A percentile compares a stretch with the other conserved stretches of the same genome.
Evolutionary conservation across 495 filamentous ascomycete species (phyloP).

Genomic region (Durotheca rogersii): DNA sequence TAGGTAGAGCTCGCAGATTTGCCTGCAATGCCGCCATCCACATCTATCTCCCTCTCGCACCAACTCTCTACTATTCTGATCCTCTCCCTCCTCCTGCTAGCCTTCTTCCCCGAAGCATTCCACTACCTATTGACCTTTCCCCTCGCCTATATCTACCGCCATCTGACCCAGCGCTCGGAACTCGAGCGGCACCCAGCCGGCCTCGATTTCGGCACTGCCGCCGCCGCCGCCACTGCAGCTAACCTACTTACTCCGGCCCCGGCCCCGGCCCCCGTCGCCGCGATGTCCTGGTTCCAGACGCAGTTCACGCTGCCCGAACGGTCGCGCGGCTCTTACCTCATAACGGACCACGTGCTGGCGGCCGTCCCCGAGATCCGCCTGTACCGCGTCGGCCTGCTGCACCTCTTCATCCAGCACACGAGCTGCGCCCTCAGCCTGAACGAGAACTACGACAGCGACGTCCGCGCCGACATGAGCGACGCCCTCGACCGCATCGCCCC

Average conservation of each 20-base stretch:
- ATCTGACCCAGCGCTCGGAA: background rate
- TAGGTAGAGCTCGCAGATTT: too few species aligned
- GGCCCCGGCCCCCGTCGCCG: conserved; percentile 19
- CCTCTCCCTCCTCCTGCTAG: conserved; percentile 49
- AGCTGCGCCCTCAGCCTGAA: conserved; percentile 83
- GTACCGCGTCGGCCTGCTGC: conserved; percentile 84
- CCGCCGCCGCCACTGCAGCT: conserved; percentile 21
- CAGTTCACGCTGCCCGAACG: conserved; percentile 70
- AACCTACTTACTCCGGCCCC: conserved; percentile 12
- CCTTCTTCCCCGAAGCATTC: conserved; percentile 58
- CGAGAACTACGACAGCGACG: conserved; percentile 74
- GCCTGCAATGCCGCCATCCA: conserved; percentile 38
- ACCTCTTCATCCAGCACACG: conserved; percentile 91
- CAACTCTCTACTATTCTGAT: conserved; percentile 47
- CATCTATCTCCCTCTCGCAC: conserved; percentile 23
- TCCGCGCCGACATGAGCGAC: conserved; percentile 84
- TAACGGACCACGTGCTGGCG: conserved; percentile 69
- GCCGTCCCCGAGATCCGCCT: conserved; percentile 71
- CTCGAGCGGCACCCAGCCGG: conserved; percentile 21
- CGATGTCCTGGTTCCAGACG: conserved; percentile 79
- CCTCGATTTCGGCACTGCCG: conserved; percentile 2
- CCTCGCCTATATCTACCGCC: conserved; percentile 34
- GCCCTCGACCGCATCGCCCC: conserved; percentile 86
- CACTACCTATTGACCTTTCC: conserved; percentile 50
- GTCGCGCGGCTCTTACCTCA: conserved; percentile 82